phyloP scores from a whole-genome alignment of 2,329 filamentous ascomycete genomes.

The Rhinocladiella mackenziei region DNA sequence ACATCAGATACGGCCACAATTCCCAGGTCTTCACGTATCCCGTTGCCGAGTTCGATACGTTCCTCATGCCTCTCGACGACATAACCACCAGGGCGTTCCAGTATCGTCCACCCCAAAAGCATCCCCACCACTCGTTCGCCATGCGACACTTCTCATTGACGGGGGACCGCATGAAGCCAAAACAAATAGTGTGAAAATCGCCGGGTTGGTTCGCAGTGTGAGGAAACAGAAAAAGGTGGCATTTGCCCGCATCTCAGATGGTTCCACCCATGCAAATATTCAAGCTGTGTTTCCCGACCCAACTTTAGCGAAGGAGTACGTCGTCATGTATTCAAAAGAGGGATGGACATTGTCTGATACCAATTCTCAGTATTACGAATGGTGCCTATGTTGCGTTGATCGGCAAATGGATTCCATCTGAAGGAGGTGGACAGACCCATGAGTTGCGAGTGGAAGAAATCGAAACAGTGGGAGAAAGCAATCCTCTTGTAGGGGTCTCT shows the following conservation, averaged over 20 bases:
- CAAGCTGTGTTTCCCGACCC: constrained; percentile 72
- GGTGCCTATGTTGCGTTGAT: constrained; percentile 74
- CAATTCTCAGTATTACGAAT: constrained; percentile 63
- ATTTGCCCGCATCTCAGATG: constrained; percentile 84
- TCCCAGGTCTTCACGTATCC: not conserved
- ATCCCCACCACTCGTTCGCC: constrained; percentile 3
- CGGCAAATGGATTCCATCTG: constrained; percentile 68
- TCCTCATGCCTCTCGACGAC: not conserved
- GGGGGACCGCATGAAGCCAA: not conserved
- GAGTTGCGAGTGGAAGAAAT: constrained; percentile 74
- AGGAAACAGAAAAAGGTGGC: constrained; percentile 78
- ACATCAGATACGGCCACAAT: constrained; percentile 1
- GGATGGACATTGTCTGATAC: constrained; percentile 27
- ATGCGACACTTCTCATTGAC: constrained; percentile 12
- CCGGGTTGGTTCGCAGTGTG: constrained; percentile 39
- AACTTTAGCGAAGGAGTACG: constrained; percentile 68
- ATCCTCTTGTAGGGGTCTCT: constrained; percentile 40
- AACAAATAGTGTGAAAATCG: constrained; percentile 12
- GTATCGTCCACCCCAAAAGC: not conserved
- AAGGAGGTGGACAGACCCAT: constrained; percentile 65
- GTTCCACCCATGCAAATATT: constrained; percentile 71
- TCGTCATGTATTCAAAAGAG: constrained; percentile 31
- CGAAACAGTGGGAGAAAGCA: constrained; percentile 68
- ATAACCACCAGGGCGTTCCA: not conserved
- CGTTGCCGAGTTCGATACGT: not conserved